A percentile compares a stretch with the other conserved stretches of the same genome.
Conservation (phyloP, 306 rosid species). For the Fragaria vesca region DNA sequence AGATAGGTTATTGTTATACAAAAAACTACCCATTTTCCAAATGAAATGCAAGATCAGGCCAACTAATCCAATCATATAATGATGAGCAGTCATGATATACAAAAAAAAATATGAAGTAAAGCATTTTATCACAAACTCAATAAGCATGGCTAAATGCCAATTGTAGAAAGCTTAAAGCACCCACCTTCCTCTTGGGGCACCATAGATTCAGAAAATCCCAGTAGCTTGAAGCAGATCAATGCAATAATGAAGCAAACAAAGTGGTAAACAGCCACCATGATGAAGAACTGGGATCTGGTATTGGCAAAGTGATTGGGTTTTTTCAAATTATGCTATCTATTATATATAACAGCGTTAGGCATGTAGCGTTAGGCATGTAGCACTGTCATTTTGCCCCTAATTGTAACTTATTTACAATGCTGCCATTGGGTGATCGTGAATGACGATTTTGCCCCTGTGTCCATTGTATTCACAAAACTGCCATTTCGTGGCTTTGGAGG, state of each 20-base stretch:
- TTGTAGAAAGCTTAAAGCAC: conserved; percentile 2
- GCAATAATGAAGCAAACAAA: conserved; percentile 31
- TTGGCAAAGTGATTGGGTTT: background rate
- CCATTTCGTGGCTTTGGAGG: no score
- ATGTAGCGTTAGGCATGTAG: no score
- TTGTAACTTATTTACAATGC: no score
- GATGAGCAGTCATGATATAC: background rate
- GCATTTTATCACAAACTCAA: conserved; percentile 8
- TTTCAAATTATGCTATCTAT: no score
- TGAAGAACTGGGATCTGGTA: conserved; percentile 10
- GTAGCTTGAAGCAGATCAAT: conserved; percentile 39
- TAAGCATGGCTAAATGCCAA: background rate
- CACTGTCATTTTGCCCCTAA: no score
- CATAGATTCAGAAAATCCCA: conserved; percentile 42
- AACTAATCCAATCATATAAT: background rate
- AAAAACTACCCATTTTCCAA: background rate
- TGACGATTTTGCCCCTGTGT: no score
- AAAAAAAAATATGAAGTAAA: background rate
- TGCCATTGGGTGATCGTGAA: no score
- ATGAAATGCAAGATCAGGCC: conserved; percentile 2
- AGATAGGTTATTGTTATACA: background rate
- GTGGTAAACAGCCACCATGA: conserved; percentile 37
- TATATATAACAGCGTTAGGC: no score
- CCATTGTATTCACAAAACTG: no score
- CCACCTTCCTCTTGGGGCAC: conserved; percentile 66